Evolutionary conservation across 805 yeast species (phyloP), one percentile per base, ranked within the genome.

Genomic region (Candida maltosa): DNA sequence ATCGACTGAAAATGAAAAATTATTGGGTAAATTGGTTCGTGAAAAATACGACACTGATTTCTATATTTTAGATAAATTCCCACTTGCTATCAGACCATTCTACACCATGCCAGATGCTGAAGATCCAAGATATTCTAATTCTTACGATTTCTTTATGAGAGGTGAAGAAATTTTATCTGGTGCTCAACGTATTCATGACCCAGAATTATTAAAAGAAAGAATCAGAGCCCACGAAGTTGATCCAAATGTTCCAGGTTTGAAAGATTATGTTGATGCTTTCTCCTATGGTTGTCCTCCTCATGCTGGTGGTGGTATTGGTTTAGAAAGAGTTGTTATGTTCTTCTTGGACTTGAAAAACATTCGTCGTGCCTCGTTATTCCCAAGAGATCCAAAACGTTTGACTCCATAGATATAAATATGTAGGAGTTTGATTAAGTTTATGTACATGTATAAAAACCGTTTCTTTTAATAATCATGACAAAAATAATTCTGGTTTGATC

Each of bases 161-260:
- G 99, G 99, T 60, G 98, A 93, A 71, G 99, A 93, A 70, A 93
- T 93, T 53, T 70, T 93, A 50, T 87, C 96, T n/a, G 99, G 99
- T 54, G 99, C 98, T 39, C 99, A 93, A 73, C 96, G 99, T 78
- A 78, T 93, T 51, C 99, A 93, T 61, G 97, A 93, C 62, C 80
- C 95, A 33, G 87, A 72, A 44, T 71, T 93, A 52, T 77, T 93
- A 54, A 73, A 69, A 51, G 76, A 84, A 67, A 80, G 97, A 70
- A 80, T 93, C 84, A 70, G 62, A 32, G 83, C 73, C 25, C 95
- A 84, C 54, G 97, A 77, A 18, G 79, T 93, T 37, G 86, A 87
- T 57, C 86, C 95, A 40, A 68, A 69, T 40, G 75, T 76, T 41
- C 85, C 87, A 22, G 98, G 97, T 46, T 69, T 91, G 51, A 75